Evolutionary conservation across 2,329 filamentous ascomycete genomes (phyloP), one percentile per base, ranked within the genome.

Genomic region (Pseudocercospora fuligena): DNA sequence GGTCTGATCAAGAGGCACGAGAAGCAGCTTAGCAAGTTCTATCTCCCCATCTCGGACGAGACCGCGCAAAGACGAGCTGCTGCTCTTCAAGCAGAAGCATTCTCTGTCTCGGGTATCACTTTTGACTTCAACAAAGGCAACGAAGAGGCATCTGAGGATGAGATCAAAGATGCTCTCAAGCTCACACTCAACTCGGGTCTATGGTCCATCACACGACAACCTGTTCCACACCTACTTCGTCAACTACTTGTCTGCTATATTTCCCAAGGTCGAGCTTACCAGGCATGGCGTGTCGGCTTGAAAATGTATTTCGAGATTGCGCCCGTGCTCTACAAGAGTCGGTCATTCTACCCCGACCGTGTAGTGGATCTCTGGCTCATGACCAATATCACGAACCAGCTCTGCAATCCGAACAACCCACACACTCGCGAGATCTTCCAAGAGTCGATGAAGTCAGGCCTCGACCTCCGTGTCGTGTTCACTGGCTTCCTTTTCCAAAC

Each of bases 191-290:
- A 67, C 76, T 79, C 9, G 71, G 73, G 75, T 0, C 66, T 80
- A 8, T 87, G 82, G 80, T 82, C 83, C 0, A 68, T 84, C 8
- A 80, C 82, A 31, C 81, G 82, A 16, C 87, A 89, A 67, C 88
- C 88, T 0, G 83, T 84, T 40, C 80, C 85, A 0, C 80, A 83
- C 14, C 71, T 89, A 0, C 81, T 87, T 8, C 82, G 87, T 64
- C 83, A 86, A 40, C 73, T 88, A 5, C 82, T 87, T 53, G 77
- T 85, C 5, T 78, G 80, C 9, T 77, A 85, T 2, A 78, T 88
- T 14, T 74, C 79, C 0, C 73, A 73, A 0, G 77, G 78, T 11
- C 74, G 82, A 6, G 85, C 81, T 66, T 76, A 79, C n/a, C 71
- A 76, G 5, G 86, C 85, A 3, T 84, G 86, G 69, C 72, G 81